phyloP scores from a whole-genome alignment of 352 stramenopile species.

The Globisporangium cederbergense region DNA sequence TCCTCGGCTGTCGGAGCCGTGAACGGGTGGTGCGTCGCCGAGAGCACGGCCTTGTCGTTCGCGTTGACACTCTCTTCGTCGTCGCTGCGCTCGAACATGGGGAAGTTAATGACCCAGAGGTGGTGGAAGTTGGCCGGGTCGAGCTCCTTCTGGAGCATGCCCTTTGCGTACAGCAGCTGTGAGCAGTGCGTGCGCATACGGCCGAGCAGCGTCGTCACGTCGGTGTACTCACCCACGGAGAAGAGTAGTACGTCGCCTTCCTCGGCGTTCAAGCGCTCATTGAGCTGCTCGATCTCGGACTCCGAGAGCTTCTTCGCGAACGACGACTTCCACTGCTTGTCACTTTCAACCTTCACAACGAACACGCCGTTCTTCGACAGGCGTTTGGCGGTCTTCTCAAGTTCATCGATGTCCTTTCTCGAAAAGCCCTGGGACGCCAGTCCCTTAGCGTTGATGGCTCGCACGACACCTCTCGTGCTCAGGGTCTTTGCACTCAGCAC shows the following conservation, averaged over 20 bases:
- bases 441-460: constrained; percentile 70
- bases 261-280: constrained; percentile 41
- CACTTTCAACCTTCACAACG: constrained; percentile 57
- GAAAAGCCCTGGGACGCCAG: constrained; percentile 55
- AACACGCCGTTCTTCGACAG: constrained; percentile 38
- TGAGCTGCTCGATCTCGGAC: constrained; percentile 46
- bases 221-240: constrained; percentile 47
- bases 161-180: constrained; percentile 58
- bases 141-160: constrained; percentile 58
- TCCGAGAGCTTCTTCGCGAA: constrained; percentile 55
- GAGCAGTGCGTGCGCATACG: constrained; percentile 62
- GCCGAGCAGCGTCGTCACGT: constrained; percentile 56
- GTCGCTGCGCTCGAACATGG: constrained; percentile 81
- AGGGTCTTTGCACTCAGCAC: constrained; percentile 24
- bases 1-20: constrained; percentile 63
- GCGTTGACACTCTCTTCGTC: constrained; percentile 34
- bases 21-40: constrained; percentile 85
- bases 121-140: constrained; percentile 69
- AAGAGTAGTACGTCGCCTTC: constrained; percentile 74
- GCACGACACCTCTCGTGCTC: constrained; percentile 39
- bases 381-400: constrained; percentile 54
- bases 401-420: constrained; percentile 66
- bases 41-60: constrained; percentile 41
- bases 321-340: constrained; percentile 70
- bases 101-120: constrained; percentile 86